These are phyloP conservation scores for Nicotiana noctiflora DNA, from an alignment of 257 asterid species.

Conservation along the genomic window DNA sequence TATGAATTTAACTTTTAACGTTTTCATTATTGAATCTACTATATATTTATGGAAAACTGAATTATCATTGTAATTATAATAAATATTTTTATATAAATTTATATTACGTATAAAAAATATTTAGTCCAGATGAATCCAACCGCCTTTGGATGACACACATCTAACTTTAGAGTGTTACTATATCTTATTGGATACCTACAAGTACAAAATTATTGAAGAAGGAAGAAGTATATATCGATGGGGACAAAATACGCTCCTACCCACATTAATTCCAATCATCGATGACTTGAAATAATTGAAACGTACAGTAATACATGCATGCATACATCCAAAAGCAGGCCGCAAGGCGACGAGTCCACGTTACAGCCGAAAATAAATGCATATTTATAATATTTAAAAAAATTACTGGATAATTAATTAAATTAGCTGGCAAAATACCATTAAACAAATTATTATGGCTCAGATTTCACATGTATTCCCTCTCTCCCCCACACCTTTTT, in stretches of 20 bases:
- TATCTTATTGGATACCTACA: no score
- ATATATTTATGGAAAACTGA: no score
- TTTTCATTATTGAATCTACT: no score
- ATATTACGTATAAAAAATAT: no score
- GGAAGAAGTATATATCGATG: background rate
- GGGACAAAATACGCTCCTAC: background rate
- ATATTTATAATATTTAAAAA: background rate
- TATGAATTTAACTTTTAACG: no score
- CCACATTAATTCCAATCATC: background rate
- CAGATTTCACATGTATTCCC: constrained; percentile 22
- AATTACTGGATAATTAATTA: background rate
- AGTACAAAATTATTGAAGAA: no score
- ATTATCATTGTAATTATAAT: no score
- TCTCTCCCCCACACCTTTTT: background rate
- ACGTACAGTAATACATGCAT: background rate
- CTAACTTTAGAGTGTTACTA: no score
- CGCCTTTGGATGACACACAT: no score
- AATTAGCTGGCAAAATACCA: constrained; percentile 17
- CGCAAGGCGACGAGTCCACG: background rate
- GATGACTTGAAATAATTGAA: background rate
- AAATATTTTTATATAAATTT: no score
- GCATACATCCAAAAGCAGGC: background rate
- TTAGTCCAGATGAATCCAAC: no score
- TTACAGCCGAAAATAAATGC: constrained; percentile 6
- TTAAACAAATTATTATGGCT: background rate